phyloP scores from a whole-genome alignment of 73 alveolate genomes.

The Paramecium sonneborni region DNA sequence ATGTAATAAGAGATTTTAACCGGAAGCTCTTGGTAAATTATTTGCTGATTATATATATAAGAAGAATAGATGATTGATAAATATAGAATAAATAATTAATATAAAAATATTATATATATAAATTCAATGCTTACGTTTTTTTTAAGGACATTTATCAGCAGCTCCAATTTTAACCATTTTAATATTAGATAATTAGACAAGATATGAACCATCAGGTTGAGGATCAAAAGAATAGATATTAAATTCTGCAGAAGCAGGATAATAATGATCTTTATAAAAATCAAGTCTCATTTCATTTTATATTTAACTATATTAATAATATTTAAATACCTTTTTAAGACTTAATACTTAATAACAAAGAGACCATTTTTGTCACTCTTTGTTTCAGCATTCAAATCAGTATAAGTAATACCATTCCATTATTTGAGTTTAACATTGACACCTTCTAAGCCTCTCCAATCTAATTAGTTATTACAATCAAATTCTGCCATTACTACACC shows the following conservation, averaged over 20 bases:
- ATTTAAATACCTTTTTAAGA: background rate
- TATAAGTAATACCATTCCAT: constrained; percentile 1
- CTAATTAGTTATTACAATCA: background rate
- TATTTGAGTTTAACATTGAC: background rate
- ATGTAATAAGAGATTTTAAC: no score
- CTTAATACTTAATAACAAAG: background rate
- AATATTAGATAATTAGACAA: background rate
- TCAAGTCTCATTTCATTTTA: background rate
- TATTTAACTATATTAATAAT: background rate
- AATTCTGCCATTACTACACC: constrained; percentile 1
- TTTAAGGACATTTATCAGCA: background rate
- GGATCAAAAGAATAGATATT: constrained; percentile 13
- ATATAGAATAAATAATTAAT: background rate
- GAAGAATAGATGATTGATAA: background rate
- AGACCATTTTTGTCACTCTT: constrained; percentile 38
- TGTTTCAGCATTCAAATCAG: background rate
- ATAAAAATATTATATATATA: background rate
- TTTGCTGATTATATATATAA: no score
- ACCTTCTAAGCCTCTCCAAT: background rate
- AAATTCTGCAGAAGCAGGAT: background rate
- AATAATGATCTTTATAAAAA: background rate
- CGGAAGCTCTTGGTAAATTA: no score
- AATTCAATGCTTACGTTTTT: background rate
- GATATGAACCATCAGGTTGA: background rate
- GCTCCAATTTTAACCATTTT: background rate